Percentiles rank a stretch among this genome's conserved stretches.
phyloP scores from a whole-genome alignment of 768 basidiomycete species.

The Calocybe indica region DNA sequence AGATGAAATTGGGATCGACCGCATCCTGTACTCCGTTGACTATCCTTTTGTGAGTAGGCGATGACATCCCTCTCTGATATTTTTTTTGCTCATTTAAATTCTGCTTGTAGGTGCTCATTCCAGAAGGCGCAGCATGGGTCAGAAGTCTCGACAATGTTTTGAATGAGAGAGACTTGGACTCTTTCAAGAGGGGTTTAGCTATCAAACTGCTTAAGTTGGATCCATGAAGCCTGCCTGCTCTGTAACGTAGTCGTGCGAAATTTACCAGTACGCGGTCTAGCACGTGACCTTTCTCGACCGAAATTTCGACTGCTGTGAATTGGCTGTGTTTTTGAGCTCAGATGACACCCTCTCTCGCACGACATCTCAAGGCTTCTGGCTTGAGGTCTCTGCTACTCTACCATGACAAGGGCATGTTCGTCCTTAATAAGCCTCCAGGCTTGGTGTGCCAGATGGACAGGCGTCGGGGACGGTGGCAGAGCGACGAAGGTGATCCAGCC shows the following conservation, averaged over 20 bases:
- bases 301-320: background rate
- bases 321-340: background rate
- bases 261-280: too few species aligned
- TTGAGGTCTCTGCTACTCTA: constrained; percentile 26
- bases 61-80: constrained; percentile 3
- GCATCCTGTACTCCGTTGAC: constrained; percentile 36
- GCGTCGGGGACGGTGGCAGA: constrained; percentile 3
- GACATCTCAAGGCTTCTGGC: background rate
- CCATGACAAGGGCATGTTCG: constrained; percentile 45
- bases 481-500: constrained; percentile 16
- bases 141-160: constrained; percentile 14
- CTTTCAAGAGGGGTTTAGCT: constrained; percentile 21
- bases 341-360: too few species aligned
- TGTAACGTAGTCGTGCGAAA: too few species aligned
- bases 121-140: constrained; percentile 18
- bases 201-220: constrained; percentile 23
- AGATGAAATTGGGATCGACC: constrained; percentile 30
- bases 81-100: background rate
- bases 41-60: constrained; percentile 22
- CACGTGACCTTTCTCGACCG: too few species aligned
- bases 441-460: constrained; percentile 44
- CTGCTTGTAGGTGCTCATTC: constrained; percentile 11
- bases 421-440: constrained; percentile 57
- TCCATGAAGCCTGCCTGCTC: constrained; percentile 1
- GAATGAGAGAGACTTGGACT: constrained; percentile 14